These are phyloP conservation scores for Lindgomyces ingoldianus DNA, from an alignment of 495 filamentous ascomycete genomes.

Conservation along the genomic window DNA sequence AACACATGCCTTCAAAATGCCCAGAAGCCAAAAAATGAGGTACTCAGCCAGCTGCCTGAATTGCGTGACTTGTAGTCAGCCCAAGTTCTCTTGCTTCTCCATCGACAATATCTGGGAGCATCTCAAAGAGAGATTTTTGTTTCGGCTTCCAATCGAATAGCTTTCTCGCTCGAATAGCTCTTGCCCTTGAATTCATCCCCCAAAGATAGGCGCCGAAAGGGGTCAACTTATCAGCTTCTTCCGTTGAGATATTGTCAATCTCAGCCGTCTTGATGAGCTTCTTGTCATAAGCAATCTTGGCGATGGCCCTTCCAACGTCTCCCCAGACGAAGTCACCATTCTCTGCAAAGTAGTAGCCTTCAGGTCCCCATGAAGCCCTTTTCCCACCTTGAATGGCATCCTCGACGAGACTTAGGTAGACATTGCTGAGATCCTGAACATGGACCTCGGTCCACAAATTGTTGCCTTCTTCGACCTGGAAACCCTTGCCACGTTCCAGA, in stretches of 20 bases:
- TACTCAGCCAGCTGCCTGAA: slow-evolving; percentile 43
- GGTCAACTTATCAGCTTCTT: slow-evolving; percentile 40
- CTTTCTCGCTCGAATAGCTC: slow-evolving; percentile 58
- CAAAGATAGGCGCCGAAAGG: slow-evolving; percentile 41
- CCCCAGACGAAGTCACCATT: slow-evolving; percentile 72
- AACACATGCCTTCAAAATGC: too few relatives aligned
- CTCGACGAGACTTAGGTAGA: slow-evolving; percentile 67
- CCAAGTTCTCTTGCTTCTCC: slow-evolving; percentile 48
- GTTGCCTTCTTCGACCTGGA: slow-evolving; percentile 64
- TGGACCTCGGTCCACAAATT: slow-evolving; percentile 75
- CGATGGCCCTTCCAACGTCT: slow-evolving; percentile 62
- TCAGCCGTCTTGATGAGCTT: slow-evolving; percentile 62
- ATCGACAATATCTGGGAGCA: slow-evolving; percentile 53
- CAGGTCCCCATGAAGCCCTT: slow-evolving; percentile 67
- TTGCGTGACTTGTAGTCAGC: slow-evolving; percentile 45
- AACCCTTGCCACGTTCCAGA: slow-evolving; percentile 62
- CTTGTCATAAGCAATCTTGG: slow-evolving; percentile 61
- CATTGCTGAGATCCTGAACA: slow-evolving; percentile 66
- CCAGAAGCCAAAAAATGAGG: too few relatives aligned
- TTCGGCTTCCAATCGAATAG: slow-evolving; percentile 63
- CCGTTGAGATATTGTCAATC: slow-evolving; percentile 43
- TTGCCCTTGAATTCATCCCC: slow-evolving; percentile 61
- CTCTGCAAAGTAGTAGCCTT: slow-evolving; percentile 76
- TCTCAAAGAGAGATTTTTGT: slow-evolving; percentile 51
- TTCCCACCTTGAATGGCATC: slow-evolving; percentile 58